Percentiles rank a stretch among this genome's conserved stretches.
Conservation (phyloP, 768 basidiomycete genomes). For the Tulasnella calospora region DNA sequence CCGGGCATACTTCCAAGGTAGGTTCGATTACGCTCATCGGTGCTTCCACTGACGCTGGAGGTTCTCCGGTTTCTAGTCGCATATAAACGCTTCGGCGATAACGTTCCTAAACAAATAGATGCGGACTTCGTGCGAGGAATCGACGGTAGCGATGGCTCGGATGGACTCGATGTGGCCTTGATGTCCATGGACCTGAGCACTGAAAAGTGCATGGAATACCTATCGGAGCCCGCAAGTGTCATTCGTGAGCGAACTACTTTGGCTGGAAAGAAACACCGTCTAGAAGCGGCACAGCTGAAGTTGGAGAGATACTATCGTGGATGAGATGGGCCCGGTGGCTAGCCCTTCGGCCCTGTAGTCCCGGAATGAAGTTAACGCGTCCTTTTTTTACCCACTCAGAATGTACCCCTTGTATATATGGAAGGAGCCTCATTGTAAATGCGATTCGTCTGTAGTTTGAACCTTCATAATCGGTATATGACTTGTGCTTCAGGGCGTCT, state of each 20-base stretch:
- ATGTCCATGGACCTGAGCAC: constrained; percentile 48
- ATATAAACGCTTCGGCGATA: constrained; percentile 57
- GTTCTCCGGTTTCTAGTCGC: constrained; percentile 42
- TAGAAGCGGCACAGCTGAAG: background rate
- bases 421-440: too few relatives aligned
- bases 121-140: constrained; percentile 52
- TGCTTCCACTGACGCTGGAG: background rate
- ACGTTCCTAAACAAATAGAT: constrained; percentile 54
- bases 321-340: background rate
- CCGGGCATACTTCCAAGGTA: constrained; percentile 28
- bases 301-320: background rate
- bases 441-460: too few relatives aligned
- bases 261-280: background rate
- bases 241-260: constrained; percentile 47
- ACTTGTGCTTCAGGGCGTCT: too few relatives aligned
- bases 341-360: too few relatives aligned
- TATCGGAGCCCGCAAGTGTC: constrained; percentile 49
- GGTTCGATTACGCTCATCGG: background rate
- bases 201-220: constrained; percentile 47
- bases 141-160: constrained; percentile 32
- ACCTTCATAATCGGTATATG: too few relatives aligned
- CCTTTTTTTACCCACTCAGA: too few relatives aligned
- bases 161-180: constrained; percentile 45
- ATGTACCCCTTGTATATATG: too few relatives aligned
- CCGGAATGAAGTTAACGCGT: too few relatives aligned